These are phyloP conservation scores for Pythium myriotylum DNA, from an alignment of 352 stramenopile genomes.

Conservation along the genomic window DNA sequence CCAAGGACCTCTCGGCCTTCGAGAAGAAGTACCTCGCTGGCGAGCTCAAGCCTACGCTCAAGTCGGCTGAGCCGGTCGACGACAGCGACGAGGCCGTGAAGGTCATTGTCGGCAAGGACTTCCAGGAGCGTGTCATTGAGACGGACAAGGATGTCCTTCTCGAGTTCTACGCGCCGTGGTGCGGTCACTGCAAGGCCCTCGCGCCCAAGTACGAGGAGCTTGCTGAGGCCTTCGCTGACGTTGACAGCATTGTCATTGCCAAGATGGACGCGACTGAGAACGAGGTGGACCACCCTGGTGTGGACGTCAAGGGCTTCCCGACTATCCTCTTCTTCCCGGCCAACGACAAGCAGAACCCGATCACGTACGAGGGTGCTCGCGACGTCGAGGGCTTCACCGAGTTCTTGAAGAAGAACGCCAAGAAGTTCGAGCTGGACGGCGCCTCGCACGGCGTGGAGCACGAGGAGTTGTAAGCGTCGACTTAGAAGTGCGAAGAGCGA, in stretches of 20 bases:
- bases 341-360: slow-evolving; percentile 86
- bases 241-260: slow-evolving; percentile 92
- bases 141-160: slow-evolving; percentile 89
- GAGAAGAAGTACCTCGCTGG: slow-evolving; percentile 85
- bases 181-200: slow-evolving; percentile 93
- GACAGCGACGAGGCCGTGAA: slow-evolving; percentile 90
- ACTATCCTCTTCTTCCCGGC: slow-evolving; percentile 95
- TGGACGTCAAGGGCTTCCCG: slow-evolving; percentile 93
- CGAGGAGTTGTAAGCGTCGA: slow-evolving; percentile 56
- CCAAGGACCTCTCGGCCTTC: slow-evolving; percentile 67
- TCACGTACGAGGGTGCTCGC: slow-evolving; percentile 83
- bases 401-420: slow-evolving; percentile 89
- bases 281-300: slow-evolving; percentile 90
- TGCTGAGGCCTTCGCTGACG: slow-evolving; percentile 85
- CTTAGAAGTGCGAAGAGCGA: slow-evolving; percentile 6
- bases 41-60: slow-evolving; percentile 89
- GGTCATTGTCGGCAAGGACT: slow-evolving; percentile 93
- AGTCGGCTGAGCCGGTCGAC: slow-evolving; percentile 91
- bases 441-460: slow-evolving; percentile 60
- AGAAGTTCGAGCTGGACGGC: slow-evolving; percentile 80
- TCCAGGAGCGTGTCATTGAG: slow-evolving; percentile 89
- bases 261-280: slow-evolving; percentile 97
- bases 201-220: slow-evolving; percentile 86
- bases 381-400: slow-evolving; percentile 84
- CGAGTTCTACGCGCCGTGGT: slow-evolving; percentile 96